Percentiles rank a stretch among this genome's conserved stretches.
These are phyloP conservation scores for Hyaloscypha hepaticicola DNA, from an alignment of 495 filamentous ascomycete species.

Conservation along the genomic window DNA sequence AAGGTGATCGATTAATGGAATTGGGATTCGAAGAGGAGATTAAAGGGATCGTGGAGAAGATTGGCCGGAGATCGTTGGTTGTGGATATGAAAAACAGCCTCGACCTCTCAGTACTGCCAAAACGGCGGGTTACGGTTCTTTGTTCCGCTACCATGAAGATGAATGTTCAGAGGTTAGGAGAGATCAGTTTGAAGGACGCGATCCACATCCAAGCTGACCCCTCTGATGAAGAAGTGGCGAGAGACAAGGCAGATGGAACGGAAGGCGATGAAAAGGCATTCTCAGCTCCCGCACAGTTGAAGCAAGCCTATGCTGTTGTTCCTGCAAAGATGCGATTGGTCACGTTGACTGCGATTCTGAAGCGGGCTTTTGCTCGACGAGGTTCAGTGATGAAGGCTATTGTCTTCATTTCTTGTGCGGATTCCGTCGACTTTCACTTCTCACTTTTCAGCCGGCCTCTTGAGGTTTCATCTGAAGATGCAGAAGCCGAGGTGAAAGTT, in stretches of 20 bases:
- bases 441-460: constrained; percentile 68
- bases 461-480: constrained; percentile 24
- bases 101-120: constrained; percentile 60
- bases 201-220: constrained; percentile 77
- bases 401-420: constrained; percentile 93
- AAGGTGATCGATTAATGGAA: constrained; percentile 96
- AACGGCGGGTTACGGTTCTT: constrained; percentile 78
- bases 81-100: constrained; percentile 42
- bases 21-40: constrained; percentile 91
- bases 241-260: constrained; percentile 33
- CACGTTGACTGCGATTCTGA: constrained; percentile 77
- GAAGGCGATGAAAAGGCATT: constrained; percentile 59
- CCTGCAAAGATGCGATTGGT: constrained; percentile 89
- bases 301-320: constrained; percentile 83
- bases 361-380: constrained; percentile 79
- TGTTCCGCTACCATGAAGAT: constrained; percentile 98
- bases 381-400: constrained; percentile 93
- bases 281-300: constrained; percentile 86
- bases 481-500: constrained; percentile 8
- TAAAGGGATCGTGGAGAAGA: constrained; percentile 74
- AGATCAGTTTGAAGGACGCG: constrained; percentile 93
- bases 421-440: constrained; percentile 95
- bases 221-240: constrained; percentile 46
- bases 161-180: constrained; percentile 86
- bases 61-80: constrained; percentile 51